Conservation (phyloP, 495 filamentous ascomycete genomes). For the Penicillium herquei region DNA sequence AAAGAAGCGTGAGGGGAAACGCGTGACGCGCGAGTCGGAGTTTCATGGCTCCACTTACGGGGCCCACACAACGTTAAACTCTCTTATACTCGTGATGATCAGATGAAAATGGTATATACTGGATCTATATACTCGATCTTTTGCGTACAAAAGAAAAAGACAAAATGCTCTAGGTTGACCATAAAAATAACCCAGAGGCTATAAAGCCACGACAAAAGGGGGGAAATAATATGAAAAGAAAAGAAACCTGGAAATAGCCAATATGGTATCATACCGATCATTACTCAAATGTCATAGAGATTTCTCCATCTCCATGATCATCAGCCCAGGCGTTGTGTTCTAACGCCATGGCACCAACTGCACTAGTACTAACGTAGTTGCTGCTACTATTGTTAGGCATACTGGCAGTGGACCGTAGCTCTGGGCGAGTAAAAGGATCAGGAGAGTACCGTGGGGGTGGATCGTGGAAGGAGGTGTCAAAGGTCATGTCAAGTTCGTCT, state of each 20-base stretch:
- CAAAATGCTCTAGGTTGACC: slow-evolving; percentile 8
- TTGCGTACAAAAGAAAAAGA: slow-evolving; percentile 6
- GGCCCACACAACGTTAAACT: not conserved
- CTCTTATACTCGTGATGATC: slow-evolving; percentile 15
- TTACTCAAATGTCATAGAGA: slow-evolving; percentile 60
- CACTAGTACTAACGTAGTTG: slow-evolving; percentile 21
- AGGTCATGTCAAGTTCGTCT: slow-evolving; percentile 67
- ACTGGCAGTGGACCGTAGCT: slow-evolving; percentile 43
- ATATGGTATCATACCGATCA: slow-evolving; percentile 12
- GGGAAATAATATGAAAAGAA: not conserved
- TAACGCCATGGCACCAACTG: slow-evolving; percentile 40
- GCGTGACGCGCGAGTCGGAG: slow-evolving; percentile 11
- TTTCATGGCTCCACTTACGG: not conserved
- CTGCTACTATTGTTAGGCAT: slow-evolving; percentile 19
- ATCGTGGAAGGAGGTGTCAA: slow-evolving; percentile 60
- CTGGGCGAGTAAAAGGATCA: slow-evolving; percentile 30
- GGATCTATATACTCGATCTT: not conserved
- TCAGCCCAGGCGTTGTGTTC: slow-evolving; percentile 83
- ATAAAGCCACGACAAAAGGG: not conserved
- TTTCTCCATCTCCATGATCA: slow-evolving; percentile 52
- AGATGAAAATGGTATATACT: slow-evolving; percentile 7
- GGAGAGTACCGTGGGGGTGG: slow-evolving; percentile 20
- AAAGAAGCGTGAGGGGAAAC: slow-evolving; percentile 8
- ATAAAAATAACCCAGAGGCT: no score
- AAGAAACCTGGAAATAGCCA: slow-evolving; percentile 6